Evolutionary conservation across 2,329 filamentous ascomycete genomes (phyloP), one percentile per base, ranked within the genome.

Genomic region (Fusarium aywerte): DNA sequence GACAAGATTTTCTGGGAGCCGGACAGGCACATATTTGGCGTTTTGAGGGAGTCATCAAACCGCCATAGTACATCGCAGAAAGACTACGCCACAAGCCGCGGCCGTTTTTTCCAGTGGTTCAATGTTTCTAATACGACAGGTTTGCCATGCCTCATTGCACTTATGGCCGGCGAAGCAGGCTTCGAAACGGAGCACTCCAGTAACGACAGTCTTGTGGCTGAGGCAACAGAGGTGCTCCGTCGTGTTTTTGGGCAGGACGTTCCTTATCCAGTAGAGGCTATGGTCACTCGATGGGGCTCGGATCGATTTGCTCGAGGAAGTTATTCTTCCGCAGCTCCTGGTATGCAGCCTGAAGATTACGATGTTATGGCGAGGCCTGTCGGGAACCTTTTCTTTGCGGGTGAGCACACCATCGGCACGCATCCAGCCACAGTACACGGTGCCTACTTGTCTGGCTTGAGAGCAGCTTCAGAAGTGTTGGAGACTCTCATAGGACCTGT

Each of bases 21-120:
- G 7, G 86, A 90, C 40, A 88, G 92, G 68, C 93, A 99, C 76
- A 98, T 99, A 78, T 97, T 99, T 77, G 96, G 96, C 12, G 88
- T 97, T 38, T 82, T 99, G 39, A 90, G 94, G 58, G 89, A 92
- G 68, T 89, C 94, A 4, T 82, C 85, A 21, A 86, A 88, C 61
- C 82, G 85, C 5, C 85, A 89, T 57, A 97, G 93, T 74, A 84
- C 94, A 54, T 83, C 89, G 42, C 93, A 96, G 73, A 86, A 87
- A 49, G 92, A 97, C 68, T 98, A 98, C 74, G 83, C 89, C 7
- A 82, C 85, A 5, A 89, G 89, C 63, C 88, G 95, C 52, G 95
- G 95, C n/a, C 90, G 94, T 23, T 97, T 97, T 79, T 99, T 98
- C 74, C 88, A 99, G 71, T 98, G 97, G 87, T 98, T 97, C 87